These are phyloP conservation scores for Talaromyces albobiverticillius DNA, from an alignment of 2,329 filamentous ascomycete species.

Conservation along the genomic window DNA sequence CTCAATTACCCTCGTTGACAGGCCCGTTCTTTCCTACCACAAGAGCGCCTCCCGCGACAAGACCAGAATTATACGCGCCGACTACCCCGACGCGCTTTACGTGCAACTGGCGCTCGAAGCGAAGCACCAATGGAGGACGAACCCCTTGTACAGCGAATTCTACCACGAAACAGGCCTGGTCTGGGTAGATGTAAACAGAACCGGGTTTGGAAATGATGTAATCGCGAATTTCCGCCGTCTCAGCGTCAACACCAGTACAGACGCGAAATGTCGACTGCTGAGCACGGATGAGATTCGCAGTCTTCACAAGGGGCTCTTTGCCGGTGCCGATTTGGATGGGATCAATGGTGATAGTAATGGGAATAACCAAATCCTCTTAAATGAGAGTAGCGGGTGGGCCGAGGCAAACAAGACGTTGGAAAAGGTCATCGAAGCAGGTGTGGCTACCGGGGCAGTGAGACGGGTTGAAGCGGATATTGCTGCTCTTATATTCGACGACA, in stretches of 20 bases:
- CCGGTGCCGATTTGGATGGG: not conserved
- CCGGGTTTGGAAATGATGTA: not conserved
- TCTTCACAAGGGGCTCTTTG: not conserved
- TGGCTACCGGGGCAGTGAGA: not conserved
- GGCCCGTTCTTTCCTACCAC: not conserved
- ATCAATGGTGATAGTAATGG: no score
- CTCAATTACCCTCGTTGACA: not conserved
- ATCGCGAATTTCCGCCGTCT: not conserved
- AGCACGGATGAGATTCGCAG: not conserved
- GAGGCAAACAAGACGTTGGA: not conserved
- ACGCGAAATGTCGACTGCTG: not conserved
- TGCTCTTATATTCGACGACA: not conserved
- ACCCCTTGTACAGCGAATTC: not conserved
- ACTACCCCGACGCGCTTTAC: not conserved
- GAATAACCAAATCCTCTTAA: not conserved
- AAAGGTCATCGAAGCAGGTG: not conserved
- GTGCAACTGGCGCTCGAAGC: not conserved
- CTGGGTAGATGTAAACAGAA: not conserved
- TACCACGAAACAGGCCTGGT: not conserved
- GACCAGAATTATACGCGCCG: not conserved
- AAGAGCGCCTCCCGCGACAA: not conserved
- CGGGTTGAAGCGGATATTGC: not conserved
- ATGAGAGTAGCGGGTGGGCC: not conserved
- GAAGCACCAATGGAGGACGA: not conserved
- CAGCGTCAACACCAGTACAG: not conserved